Base-by-base conservation (phyloP, 257 asterid species). In the Solanum pimpinellifolium region DNA sequence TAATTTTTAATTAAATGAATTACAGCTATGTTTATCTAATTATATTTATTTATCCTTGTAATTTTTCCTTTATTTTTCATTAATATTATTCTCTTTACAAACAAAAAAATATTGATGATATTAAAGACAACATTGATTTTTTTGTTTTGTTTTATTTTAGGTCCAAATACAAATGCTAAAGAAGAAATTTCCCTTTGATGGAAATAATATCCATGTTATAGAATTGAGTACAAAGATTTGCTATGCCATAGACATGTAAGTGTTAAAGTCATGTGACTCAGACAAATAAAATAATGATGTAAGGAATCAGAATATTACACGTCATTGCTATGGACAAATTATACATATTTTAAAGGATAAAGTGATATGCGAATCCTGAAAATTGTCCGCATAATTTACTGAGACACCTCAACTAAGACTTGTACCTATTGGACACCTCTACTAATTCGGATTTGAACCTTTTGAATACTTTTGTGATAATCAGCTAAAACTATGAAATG, bases 191-290 rank as follows among this genome's bases (percentile, higher is more conserved):
- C 72, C 86, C 83, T 80, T 81, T 65, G 69, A 87, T 69, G 83
- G 89, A 87, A 87, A 87, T 4, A 81, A 87, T 44, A 81, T 87
- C 83, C 66, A 87, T 81, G 12, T 4, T 66, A n/a, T 81, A 47
- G 66, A 87, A 66, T 65, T 68, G 6, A 42, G 82, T 81, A 81
- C 86, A 87, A n/a, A 81, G 77, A 87, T 66, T 81, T 87, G 83
- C 73, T 65, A 6, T 68, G 86, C 89, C 86, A 87, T 10, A 66
- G 78, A 47, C 23, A 49, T 47, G 70, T 15, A 87, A 87, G 35
- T 68, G 29, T 35, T 25, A 16, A 23, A 16, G 47, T 46, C 86
- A 1, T 20, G 59, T 42, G 81, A 66, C 76, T 68, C 56, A 52
- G 33, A 73, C 47, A 35, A 37, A 37, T 21, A 9, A 33, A 46